These are phyloP conservation scores for Pythium sp. DNA, from an alignment of 352 stramenopile species.

Conservation along the genomic window DNA sequence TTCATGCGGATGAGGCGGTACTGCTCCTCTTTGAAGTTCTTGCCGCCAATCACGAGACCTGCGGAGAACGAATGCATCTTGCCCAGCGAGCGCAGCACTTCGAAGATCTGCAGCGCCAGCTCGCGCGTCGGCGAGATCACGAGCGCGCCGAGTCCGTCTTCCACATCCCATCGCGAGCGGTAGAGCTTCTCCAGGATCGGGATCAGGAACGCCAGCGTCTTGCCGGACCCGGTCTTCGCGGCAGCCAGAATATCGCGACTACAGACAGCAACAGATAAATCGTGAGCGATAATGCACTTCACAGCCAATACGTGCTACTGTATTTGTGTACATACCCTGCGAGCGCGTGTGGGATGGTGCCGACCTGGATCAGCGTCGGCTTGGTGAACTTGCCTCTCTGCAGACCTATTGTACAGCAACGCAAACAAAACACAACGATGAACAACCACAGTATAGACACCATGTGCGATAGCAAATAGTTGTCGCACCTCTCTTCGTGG, in stretches of 20 bases:
- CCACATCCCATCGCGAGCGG: constrained; percentile 77
- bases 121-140: constrained; percentile 98
- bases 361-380: constrained; percentile 89
- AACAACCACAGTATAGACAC: background rate
- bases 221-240: constrained; percentile 92
- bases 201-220: constrained; percentile 92
- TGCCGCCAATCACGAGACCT: constrained; percentile 96
- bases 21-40: constrained; percentile 95
- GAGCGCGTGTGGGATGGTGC: constrained; percentile 84
- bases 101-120: constrained; percentile 98
- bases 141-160: constrained; percentile 95
- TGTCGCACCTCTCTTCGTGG: constrained; percentile 46
- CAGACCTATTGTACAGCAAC: constrained; percentile 23
- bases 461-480: background rate
- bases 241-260: constrained; percentile 89
- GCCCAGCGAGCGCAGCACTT: constrained; percentile 95
- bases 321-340: constrained; percentile 31
- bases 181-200: constrained; percentile 90
- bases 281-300: background rate
- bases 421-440: background rate
- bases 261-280: background rate
- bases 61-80: constrained; percentile 96
- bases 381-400: constrained; percentile 79
- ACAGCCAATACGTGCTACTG: background rate
- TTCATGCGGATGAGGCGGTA: constrained; percentile 94